Base-by-base conservation (phyloP, 2,329 filamentous ascomycete genomes). In the Diaporthe citriasiana region DNA sequence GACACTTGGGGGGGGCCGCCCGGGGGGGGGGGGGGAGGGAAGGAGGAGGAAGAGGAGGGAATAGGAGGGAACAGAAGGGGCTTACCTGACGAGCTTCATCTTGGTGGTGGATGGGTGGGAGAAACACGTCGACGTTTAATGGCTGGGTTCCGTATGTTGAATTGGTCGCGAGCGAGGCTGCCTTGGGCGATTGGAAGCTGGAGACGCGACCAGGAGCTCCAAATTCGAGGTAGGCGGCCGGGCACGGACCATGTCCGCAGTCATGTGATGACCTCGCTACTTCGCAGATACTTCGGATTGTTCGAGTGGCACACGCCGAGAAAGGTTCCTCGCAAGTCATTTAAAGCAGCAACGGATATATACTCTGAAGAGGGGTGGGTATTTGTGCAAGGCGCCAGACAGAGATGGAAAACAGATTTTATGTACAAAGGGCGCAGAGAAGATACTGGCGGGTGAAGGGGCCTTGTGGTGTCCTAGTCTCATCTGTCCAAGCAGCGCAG, bases 31-130 rank as follows among this genome's bases (percentile, higher is more conserved):
- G 76, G 15, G 27, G 15, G n/a, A 75, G 53, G 78, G 77, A 77
- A 76, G 63, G 77, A 71, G 76, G 76, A n/a, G 73, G 73, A 73
- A 74, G 45, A 27, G 33, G n/a, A 17, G 45, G 22, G 19, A 45
- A 76, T 17, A n/a, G 75, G 55, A 72, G 78, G 77, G 77, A 76
- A 63, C 77, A 71, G 76, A 75, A 45, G 73, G 74, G 73, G 74
- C 93, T 87, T 91, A 98, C 95, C 95, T 94, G 85, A 98, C 95
- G 88, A 98, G 94, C 93, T 98, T 98, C 95, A 98, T 98, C 77
- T 85, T 94, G 88, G 77, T 83, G 79, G 78, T 40, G 33, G 40
- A n/a, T n/a, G 47, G 63, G 30, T 38, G 38, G 53, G 66, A 56
- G 10, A 33, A 12, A 15, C 45, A 47, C n/a, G 15, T 68, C 47